Base-by-base conservation (phyloP, 2,329 filamentous ascomycete genomes). In the Shiraia sp. region DNA sequence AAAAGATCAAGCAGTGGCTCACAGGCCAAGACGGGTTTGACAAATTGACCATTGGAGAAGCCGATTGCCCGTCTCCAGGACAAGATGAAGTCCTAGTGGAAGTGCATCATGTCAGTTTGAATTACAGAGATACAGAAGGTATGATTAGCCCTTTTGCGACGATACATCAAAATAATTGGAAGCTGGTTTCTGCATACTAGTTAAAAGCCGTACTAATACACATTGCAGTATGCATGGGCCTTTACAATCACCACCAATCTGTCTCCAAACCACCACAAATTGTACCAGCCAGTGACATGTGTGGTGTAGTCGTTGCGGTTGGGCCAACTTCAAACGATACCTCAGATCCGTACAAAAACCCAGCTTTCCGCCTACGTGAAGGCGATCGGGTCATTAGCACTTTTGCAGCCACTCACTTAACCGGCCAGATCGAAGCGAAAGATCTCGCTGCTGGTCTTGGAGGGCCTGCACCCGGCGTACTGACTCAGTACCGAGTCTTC, bases 221-320 rank as follows among this genome's bases (percentile, higher is more conserved):
- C 49, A 38, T 10, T 13, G 10, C 32, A 85, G 85, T 88, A 14
- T 75, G 74, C 57, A 83, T 78, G 72, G 85, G 85, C 22, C 72
- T 81, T 10, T 88, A 87, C 71, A 81, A 75, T 59, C 83, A 88
- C 66, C 82, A 87, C 70, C 76, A 78, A 53, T 74, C 76, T 3
- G 69, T 81, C 32, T 70, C 44, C 48, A 64, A 37, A 38, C 67
- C 38, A 45, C 73, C 40, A 55, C 53, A 61, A 3, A 53, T 87
- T 10, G 80, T 88, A 1, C 83, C 84, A 1, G 85, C 81, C 65
- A 86, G 83, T 15, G 86, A 89, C 66, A 86, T 86, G 76, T 86
- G 83, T 67, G 86, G 85, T 31, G 74, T 75, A 7, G 72, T 88
- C 32, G 70, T 79, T 2, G 64, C 74, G 10, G 55, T 78, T 22